These are phyloP conservation scores for Strigomonas culicis DNA, from an alignment of 208 protist species.

Conservation along the genomic window DNA sequence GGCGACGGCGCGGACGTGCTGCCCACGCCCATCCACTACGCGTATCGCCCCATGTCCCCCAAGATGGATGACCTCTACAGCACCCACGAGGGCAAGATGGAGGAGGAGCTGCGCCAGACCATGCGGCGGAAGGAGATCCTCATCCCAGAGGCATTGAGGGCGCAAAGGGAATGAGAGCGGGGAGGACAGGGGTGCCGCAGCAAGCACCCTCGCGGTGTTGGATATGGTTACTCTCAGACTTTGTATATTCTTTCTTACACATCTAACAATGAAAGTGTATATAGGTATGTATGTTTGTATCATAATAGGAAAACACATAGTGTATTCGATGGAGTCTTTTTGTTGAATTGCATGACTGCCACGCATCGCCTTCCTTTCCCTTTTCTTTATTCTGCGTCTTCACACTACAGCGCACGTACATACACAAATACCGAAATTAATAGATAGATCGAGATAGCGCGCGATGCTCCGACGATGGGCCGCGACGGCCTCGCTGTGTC, in stretches of 20 bases:
- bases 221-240: no score
- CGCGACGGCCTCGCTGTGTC: neutral
- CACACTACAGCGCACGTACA: conserved; percentile 4
- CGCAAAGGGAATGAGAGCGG: neutral
- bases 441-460: no score
- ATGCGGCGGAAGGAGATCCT: conserved; percentile 20
- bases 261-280: neutral
- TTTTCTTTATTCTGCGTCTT: conserved; percentile 3
- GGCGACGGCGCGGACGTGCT: conserved; percentile 41
- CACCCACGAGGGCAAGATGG: conserved; percentile 9
- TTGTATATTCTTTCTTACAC: neutral
- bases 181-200: neutral
- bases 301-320: neutral
- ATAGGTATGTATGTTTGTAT: neutral
- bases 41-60: conserved; percentile 63
- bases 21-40: conserved; percentile 51
- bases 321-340: neutral
- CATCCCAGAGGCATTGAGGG: conserved; percentile 4
- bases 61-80: conserved; percentile 63
- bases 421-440: conserved; percentile 5
- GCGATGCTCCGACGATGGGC: neutral
- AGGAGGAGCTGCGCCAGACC: conserved; percentile 19
- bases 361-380: neutral
- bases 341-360: neutral
- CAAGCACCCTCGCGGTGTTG: neutral